phyloP scores from a whole-genome alignment of 1,139 yeast genomes.

The Saccharomycopsis phalli region DNA sequence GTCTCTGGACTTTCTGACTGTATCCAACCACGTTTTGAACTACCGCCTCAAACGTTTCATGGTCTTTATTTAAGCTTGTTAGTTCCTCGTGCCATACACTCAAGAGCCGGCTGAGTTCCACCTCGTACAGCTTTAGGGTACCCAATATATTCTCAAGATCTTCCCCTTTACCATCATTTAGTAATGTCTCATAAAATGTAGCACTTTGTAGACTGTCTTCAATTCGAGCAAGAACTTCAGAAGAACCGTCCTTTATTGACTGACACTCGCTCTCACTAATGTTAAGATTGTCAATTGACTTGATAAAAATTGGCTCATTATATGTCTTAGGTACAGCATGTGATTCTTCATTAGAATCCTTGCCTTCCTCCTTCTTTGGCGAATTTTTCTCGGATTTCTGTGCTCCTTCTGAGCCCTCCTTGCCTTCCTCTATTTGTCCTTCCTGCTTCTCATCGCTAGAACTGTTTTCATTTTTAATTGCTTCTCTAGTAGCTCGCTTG shows the following conservation, averaged over 20 bases:
- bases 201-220: slow-evolving; percentile 22
- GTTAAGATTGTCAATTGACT: slow-evolving; percentile 1
- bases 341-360: not conserved
- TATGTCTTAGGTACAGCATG: not conserved
- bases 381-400: not conserved
- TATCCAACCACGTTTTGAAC: slow-evolving; percentile 66
- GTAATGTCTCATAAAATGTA: slow-evolving; percentile 19
- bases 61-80: slow-evolving; percentile 39
- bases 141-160: slow-evolving; percentile 22
- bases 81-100: slow-evolving; percentile 43
- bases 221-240: slow-evolving; percentile 17
- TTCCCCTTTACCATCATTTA: slow-evolving; percentile 22
- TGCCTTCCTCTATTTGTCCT: not conserved
- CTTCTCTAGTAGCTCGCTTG: not conserved
- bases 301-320: slow-evolving; percentile 4
- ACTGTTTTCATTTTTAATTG: not conserved
- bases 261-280: slow-evolving; percentile 6
- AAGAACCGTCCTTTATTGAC: slow-evolving; percentile 22
- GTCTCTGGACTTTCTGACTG: slow-evolving; percentile 48
- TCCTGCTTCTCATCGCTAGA: not conserved
- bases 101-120: slow-evolving; percentile 30
- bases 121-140: slow-evolving; percentile 23
- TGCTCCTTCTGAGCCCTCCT: not conserved
- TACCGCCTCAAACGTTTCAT: slow-evolving; percentile 58
- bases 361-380: not conserved